Evolutionary conservation across 106 monocot genomes (phyloP).

Genomic region (Apostasia shenzhenica): DNA sequence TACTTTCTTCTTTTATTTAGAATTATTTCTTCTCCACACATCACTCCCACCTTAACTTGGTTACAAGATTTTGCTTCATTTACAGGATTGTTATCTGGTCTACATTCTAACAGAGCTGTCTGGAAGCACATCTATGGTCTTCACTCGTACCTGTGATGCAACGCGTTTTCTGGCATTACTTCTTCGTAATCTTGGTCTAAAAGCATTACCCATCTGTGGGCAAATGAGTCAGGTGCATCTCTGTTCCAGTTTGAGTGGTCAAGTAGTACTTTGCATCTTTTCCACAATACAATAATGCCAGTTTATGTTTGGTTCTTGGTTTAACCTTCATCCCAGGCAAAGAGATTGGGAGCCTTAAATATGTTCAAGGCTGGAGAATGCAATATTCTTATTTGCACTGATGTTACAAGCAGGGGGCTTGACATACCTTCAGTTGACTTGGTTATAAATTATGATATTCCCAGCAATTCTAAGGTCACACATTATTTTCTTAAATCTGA

Average conservation of each 20-base stretch:
- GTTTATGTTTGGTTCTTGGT: background rate
- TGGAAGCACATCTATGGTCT: constrained; percentile 83
- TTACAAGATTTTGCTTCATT: background rate
- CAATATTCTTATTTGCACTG: constrained; percentile 81
- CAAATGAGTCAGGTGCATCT: constrained; percentile 78
- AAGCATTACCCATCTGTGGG: constrained; percentile 81
- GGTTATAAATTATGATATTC: constrained; percentile 96
- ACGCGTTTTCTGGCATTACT: constrained; percentile 60
- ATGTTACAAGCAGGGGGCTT: constrained; percentile 88
- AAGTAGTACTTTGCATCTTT: background rate
- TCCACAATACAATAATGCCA: background rate
- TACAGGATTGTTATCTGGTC: constrained; percentile 83
- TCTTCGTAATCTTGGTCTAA: constrained; percentile 78
- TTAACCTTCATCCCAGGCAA: constrained; percentile 35
- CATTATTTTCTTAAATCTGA: too few relatives aligned
- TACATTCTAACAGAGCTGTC: constrained; percentile 72
- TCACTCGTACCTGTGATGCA: constrained; percentile 82
- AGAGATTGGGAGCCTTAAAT: constrained; percentile 81
- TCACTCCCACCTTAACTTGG: too few relatives aligned
- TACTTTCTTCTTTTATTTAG: too few relatives aligned
- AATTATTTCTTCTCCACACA: too few relatives aligned
- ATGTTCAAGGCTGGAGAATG: constrained; percentile 85
- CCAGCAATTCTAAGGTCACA: constrained; percentile 84
- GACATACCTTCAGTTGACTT: constrained; percentile 89
- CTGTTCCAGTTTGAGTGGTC: background rate